Conservation (phyloP, 768 basidiomycete genomes). For the Gelatoporia subvermispora region DNA sequence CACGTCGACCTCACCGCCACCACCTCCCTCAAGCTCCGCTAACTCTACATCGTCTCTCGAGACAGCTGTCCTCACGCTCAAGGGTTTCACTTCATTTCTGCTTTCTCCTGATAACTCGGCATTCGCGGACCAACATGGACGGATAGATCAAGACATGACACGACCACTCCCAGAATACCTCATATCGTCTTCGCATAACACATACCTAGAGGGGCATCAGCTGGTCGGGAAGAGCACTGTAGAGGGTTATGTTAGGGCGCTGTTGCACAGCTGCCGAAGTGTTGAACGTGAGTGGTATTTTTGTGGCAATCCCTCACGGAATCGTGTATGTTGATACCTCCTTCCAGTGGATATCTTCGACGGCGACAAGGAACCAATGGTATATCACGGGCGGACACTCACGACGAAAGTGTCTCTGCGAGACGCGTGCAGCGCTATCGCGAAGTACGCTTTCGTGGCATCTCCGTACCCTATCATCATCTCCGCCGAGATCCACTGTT, state of each 20-base stretch:
- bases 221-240: constrained; percentile 84
- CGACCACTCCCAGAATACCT: constrained; percentile 83
- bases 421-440: constrained; percentile 78
- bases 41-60: constrained; percentile 7
- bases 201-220: constrained; percentile 84
- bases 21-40: constrained; percentile 5
- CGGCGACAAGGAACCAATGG: constrained; percentile 76
- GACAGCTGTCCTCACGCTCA: constrained; percentile 40
- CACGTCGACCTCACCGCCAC: not conserved
- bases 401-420: constrained; percentile 79
- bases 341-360: constrained; percentile 88
- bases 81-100: constrained; percentile 75
- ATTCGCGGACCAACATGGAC: constrained; percentile 46
- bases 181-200: constrained; percentile 89
- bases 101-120: constrained; percentile 72
- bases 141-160: constrained; percentile 81
- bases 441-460: constrained; percentile 84
- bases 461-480: constrained; percentile 92
- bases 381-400: constrained; percentile 87
- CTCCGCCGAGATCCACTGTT: constrained; percentile 89
- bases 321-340: not conserved
- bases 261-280: constrained; percentile 86
- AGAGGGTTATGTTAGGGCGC: constrained; percentile 89
- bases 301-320: not conserved
- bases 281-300: constrained; percentile 69